Evolutionary conservation across 129 eudicot genomes (phyloP), one percentile per base, ranked within the genome.

Genomic region (Solidago caesia): DNA sequence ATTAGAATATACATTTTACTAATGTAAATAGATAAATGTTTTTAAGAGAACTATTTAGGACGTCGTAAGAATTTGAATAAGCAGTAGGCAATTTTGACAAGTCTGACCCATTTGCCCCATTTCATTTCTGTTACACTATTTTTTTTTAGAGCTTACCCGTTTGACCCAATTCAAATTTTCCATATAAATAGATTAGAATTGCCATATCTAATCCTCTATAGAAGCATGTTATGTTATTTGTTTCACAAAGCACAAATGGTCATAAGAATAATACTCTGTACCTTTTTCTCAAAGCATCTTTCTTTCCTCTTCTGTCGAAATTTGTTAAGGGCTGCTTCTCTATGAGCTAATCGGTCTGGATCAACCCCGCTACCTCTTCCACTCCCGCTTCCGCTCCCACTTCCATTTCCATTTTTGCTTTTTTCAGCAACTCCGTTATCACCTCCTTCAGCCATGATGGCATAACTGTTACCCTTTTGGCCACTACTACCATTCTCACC

Each of bases 201-300:
- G 25, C 61, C 61, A 48, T 2, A 48, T 48, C 13, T 9, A 48
- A 48, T 5, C 61, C 25, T 55, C 25, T 55, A 55, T 55, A 63
- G 44, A 63, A 12, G 5, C 68, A 63, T 39, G 16, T 15, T 21
- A 63, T 63, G 68, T 63, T 33, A 63, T 39, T 63, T 29, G 4
- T 33, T 64, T 64, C 12, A 27, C 21, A 4, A 43, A 64, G 51
- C 49, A 44, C 49, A 64, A 58, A 53, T 53, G 2, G 59, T 53
- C 7, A 12, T 62, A 33, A 58, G 9, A 11, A n/a, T 42, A 64
- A 26, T 64, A 11, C 4, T 13, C n/a, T 14, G 52, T 86, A 90
- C 96, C 91, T 85, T 90, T 62, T 84, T 90, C 68, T 87, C 89
- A 62, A 85, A 87, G 89, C 93, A 87, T 84, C 94, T 87, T 52